Base-by-base conservation (phyloP, 345 rosid genomes). In the Microthlaspi erraticum region DNA sequence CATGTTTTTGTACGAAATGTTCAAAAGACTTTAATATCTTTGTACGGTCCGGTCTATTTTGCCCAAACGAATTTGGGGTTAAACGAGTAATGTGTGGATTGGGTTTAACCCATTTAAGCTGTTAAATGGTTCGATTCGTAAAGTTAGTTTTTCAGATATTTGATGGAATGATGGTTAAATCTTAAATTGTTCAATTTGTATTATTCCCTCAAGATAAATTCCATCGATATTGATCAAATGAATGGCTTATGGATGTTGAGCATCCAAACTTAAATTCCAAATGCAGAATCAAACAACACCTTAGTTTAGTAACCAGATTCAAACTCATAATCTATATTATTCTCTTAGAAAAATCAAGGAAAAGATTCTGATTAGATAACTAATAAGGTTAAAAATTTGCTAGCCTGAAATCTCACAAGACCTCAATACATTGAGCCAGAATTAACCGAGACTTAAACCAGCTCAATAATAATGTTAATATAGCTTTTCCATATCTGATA, bases 1-100 rank as follows among this genome's bases (percentile, higher is more conserved):
- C 20, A 20, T 59, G 50, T 68, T 58, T 58, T 48, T 48, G 19
- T 66, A 1, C 4, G 62, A 42, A 32, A 39, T 31, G 41, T 10
- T 29, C 18, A 52, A 14, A 51, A 26, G 29, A 26, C 29, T 26
- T 34, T 34, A 0, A 34, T 34, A 10, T 34, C 9, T 34, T 4
- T 34, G 38, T 7, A 6, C 17, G 17, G 46, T 50, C 31, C 1
- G 52, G 16, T 23, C n/a, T 51, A 38, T 6, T 26, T 26, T 4
- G 34, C 12, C 29, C 23, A 39, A 26, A 38, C 52, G 44, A 4
- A n/a, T 8, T 32, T 20, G 8, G 20, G 33, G 32, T 29, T 29
- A 16, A n/a, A 39, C 2, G 16, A 3, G 12, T 46, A 18, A 17
- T 33, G 7, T 0, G 5, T 63, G 37, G 19, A 33, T 64, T 18